These are phyloP conservation scores for Borovskyia barvae DNA, from an alignment of 208 protist genomes.

Conservation along the genomic window DNA sequence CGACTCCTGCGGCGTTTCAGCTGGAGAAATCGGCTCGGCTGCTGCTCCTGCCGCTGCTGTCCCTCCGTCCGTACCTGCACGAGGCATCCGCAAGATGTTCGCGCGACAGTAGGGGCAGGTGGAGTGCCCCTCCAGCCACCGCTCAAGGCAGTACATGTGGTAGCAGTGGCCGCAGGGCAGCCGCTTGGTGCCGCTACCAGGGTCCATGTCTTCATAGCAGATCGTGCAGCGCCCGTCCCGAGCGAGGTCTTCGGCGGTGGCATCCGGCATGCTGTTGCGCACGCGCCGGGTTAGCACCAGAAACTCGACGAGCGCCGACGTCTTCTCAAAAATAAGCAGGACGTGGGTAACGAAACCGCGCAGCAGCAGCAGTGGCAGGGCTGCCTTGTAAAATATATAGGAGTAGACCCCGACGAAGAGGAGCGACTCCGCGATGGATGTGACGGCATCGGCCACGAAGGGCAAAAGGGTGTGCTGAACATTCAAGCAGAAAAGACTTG, in stretches of 20 bases:
- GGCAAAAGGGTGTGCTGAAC: slow-evolving; percentile 32
- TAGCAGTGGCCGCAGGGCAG: slow-evolving; percentile 86
- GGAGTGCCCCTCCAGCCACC: slow-evolving; percentile 73
- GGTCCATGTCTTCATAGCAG: slow-evolving; percentile 84
- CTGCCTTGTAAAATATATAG: slow-evolving; percentile 37
- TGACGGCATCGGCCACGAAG: slow-evolving; percentile 35
- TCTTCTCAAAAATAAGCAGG: slow-evolving; percentile 35
- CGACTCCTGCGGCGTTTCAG: not conserved
- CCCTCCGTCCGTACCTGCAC: not conserved
- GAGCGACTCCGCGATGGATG: slow-evolving; percentile 33
- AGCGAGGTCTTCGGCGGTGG: slow-evolving; percentile 55
- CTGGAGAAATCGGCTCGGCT: not conserved
- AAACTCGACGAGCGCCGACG: slow-evolving; percentile 37
- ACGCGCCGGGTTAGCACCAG: slow-evolving; percentile 32
- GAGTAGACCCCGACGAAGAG: slow-evolving; percentile 50
- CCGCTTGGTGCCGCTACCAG: slow-evolving; percentile 40
- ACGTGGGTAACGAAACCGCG: slow-evolving; percentile 37
- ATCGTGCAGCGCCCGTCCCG: slow-evolving; percentile 70
- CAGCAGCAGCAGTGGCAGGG: slow-evolving; percentile 51
- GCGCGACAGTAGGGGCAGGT: slow-evolving; percentile 86
- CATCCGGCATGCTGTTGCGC: slow-evolving; percentile 29
- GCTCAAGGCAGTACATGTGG: slow-evolving; percentile 72
- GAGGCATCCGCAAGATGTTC: slow-evolving; percentile 45
- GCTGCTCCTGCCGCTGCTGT: not conserved
- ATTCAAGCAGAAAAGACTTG: slow-evolving; percentile 17